phyloP scores from a whole-genome alignment of 2,329 filamentous ascomycete genomes.

The Neobulgaria alba region DNA sequence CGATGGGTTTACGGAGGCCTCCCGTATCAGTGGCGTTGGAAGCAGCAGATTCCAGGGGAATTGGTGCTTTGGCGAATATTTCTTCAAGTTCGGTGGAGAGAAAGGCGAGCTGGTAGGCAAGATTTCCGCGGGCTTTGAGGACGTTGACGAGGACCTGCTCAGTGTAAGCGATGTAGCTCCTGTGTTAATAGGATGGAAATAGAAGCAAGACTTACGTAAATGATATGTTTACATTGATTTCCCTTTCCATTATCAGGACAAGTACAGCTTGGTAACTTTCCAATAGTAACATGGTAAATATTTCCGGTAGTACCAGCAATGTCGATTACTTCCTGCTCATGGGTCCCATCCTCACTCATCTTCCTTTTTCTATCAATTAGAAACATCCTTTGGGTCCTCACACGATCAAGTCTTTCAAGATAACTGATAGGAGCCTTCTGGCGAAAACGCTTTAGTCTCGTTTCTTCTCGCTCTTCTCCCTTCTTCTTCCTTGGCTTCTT shows the following conservation, averaged over 20 bases:
- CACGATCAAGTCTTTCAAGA: conserved; percentile 38
- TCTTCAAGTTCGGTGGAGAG: conserved; percentile 47
- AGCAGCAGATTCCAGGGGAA: conserved; percentile 34
- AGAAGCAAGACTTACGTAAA: conserved; percentile 37
- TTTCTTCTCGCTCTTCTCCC: conserved; percentile 27
- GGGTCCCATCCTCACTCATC: conserved; percentile 31
- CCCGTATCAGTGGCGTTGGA: conserved; percentile 30
- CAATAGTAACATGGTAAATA: conserved; percentile 49
- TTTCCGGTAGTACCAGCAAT: conserved; percentile 55
- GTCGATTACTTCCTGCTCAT: conserved; percentile 39
- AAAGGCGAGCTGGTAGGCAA: conserved; percentile 52
- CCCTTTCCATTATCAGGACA: conserved; percentile 46
- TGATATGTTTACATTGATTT: conserved; percentile 55
- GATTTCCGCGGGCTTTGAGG: conserved; percentile 44
- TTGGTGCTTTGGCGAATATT: conserved; percentile 44
- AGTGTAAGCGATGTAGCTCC: neutral
- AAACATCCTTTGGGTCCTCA: conserved; percentile 46
- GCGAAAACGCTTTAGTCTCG: conserved; percentile 33
- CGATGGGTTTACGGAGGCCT: conserved; percentile 47
- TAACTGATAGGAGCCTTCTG: conserved; percentile 37
- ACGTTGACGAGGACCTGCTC: conserved; percentile 45
- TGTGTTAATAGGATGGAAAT: neutral
- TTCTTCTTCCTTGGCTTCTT: conserved; percentile 15
- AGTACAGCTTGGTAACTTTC: conserved; percentile 42
- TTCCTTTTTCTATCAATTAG: conserved; percentile 39